These are phyloP conservation scores for Lanmaoa rubissima DNA, from an alignment of 768 basidiomycete genomes.

Conservation along the genomic window DNA sequence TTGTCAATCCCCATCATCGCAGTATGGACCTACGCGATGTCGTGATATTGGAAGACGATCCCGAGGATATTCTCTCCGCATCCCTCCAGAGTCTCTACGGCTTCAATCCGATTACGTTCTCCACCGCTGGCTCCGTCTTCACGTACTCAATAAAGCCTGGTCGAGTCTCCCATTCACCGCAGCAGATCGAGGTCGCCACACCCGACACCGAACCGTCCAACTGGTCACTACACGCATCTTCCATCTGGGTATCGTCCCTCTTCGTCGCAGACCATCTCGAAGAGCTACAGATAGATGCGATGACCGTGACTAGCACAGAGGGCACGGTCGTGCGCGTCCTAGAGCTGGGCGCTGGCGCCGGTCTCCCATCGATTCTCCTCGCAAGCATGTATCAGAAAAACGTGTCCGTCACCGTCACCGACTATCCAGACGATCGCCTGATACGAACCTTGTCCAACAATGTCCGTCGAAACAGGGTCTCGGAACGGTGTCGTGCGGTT, in stretches of 20 bases:
- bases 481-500: constrained; percentile 47
- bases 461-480: constrained; percentile 48
- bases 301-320: constrained; percentile 12
- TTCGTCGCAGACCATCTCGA: constrained; percentile 66
- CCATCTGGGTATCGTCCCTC: constrained; percentile 69
- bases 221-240: constrained; percentile 76
- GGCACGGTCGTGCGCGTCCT: constrained; percentile 41
- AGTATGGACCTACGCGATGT: not conserved
- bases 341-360: constrained; percentile 74
- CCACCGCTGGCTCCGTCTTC: constrained; percentile 53
- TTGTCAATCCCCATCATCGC: not conserved
- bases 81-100: constrained; percentile 64
- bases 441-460: constrained; percentile 60
- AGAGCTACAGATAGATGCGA: constrained; percentile 40
- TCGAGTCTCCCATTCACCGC: constrained; percentile 11
- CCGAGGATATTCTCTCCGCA: constrained; percentile 67
- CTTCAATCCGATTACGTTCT: constrained; percentile 57
- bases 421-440: constrained; percentile 68
- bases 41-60: constrained; percentile 29
- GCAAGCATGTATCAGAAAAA: constrained; percentile 45
- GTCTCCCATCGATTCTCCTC: constrained; percentile 68
- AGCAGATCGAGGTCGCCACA: constrained; percentile 45
- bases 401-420: constrained; percentile 51
- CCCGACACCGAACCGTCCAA: constrained; percentile 68
- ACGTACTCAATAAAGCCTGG: constrained; percentile 37